Evolutionary conservation across 257 asterid genomes (phyloP).

Genomic region (Knoxia roxburghii): DNA sequence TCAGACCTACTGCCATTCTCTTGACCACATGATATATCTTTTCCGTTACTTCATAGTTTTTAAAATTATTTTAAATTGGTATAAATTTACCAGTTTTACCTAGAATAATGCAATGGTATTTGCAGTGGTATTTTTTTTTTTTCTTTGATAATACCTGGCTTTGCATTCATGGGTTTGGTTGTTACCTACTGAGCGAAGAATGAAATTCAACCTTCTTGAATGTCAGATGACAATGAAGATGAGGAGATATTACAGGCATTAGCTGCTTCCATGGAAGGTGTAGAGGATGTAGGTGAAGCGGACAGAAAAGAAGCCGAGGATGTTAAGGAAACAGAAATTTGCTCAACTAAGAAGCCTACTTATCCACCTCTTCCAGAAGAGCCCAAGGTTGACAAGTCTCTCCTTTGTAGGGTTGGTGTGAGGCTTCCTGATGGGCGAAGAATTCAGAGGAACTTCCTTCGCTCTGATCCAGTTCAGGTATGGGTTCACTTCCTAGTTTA

Average conservation of each 20-base stretch:
- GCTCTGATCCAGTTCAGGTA: conserved; percentile 86
- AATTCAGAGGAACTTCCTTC: conserved; percentile 80
- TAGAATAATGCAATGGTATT: background rate
- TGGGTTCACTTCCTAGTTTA: background rate
- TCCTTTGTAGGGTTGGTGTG: conserved; percentile 80
- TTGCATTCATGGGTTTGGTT: background rate
- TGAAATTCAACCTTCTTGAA: conserved; percentile 11
- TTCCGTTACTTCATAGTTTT: background rate
- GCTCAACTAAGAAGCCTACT: conserved; percentile 32
- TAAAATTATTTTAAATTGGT: background rate
- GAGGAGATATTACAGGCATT: conserved; percentile 69
- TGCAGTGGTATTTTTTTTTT: background rate
- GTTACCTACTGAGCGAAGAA: background rate
- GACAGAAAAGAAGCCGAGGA: conserved; percentile 33
- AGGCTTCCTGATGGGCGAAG: conserved; percentile 98
- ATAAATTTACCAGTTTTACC: background rate
- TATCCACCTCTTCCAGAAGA: conserved; percentile 86
- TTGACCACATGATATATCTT: background rate
- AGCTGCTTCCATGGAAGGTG: conserved; percentile 78
- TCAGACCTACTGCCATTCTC: background rate
- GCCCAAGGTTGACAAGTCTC: conserved; percentile 67
- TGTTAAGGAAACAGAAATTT: conserved; percentile 31
- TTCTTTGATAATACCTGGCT: background rate
- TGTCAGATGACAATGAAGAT: conserved; percentile 53
- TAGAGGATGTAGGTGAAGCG: conserved; percentile 31